phyloP scores from a whole-genome alignment of 768 basidiomycete genomes.

The Multifurca ochricompacta region DNA sequence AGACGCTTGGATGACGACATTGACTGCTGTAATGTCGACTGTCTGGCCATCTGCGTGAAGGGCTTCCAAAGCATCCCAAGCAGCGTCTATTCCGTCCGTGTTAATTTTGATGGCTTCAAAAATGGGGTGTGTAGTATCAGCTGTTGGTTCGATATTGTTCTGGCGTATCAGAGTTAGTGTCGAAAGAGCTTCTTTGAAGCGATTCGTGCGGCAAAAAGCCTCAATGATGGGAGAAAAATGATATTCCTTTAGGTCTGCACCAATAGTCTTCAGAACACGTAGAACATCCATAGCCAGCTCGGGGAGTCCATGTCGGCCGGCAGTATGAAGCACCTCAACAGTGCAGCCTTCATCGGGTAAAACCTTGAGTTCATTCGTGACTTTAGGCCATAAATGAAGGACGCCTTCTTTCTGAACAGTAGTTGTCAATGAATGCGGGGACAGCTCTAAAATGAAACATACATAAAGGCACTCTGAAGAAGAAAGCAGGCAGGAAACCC shows the following conservation, averaged over 20 bases:
- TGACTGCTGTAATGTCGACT: constrained; percentile 54
- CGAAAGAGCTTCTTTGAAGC: constrained; percentile 55
- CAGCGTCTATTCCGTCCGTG: constrained; percentile 49
- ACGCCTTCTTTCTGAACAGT: constrained; percentile 61
- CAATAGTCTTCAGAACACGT: constrained; percentile 42
- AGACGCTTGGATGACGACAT: constrained; percentile 59
- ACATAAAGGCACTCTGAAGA: constrained; percentile 65
- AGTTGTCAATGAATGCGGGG: background rate
- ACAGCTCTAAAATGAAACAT: constrained; percentile 26
- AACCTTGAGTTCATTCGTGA: constrained; percentile 43
- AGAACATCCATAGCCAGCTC: constrained; percentile 63
- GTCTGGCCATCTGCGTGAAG: constrained; percentile 44
- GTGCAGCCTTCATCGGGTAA: constrained; percentile 71
- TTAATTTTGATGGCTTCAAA: constrained; percentile 38
- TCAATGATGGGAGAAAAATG: constrained; percentile 77
- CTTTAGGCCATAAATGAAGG: constrained; percentile 49
- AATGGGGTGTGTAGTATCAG: constrained; percentile 49
- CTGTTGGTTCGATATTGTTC: constrained; percentile 40
- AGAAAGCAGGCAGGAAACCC: constrained; percentile 59
- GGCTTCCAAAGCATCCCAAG: constrained; percentile 58
- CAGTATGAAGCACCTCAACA: constrained; percentile 60
- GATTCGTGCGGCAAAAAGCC: constrained; percentile 51
- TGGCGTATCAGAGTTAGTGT: constrained; percentile 54
- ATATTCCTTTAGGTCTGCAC: constrained; percentile 50
- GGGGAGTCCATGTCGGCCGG: constrained; percentile 64